Percentiles rank a stretch among this genome's conserved stretches.
phyloP scores from a whole-genome alignment of 805 yeast species.

The Ogataea methanolica region DNA sequence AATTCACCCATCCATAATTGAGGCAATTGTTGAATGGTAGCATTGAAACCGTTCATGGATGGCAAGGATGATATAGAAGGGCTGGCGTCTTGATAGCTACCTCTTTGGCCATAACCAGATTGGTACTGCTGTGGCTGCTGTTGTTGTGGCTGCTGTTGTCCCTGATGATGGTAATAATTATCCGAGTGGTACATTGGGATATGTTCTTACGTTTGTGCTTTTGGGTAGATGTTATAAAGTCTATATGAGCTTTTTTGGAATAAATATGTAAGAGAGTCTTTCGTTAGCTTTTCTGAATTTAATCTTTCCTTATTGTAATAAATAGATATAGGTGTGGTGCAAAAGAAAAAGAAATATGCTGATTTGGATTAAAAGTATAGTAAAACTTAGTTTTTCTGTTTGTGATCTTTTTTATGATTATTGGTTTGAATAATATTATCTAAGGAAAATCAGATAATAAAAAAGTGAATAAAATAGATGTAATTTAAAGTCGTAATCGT shows the following conservation, averaged over 20 bases:
- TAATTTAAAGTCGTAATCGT: not conserved
- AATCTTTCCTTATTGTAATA: too few relatives aligned
- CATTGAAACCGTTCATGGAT: not conserved
- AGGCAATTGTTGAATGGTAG: constrained; percentile 21
- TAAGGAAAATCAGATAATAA: not conserved
- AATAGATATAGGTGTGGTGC: too few relatives aligned
- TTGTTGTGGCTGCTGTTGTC: constrained; percentile 4
- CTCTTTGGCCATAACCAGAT: constrained; percentile 7
- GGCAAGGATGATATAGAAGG: constrained; percentile 5
- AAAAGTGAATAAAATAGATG: too few relatives aligned
- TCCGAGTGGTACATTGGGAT: constrained; percentile 11
- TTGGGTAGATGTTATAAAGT: not conserved
- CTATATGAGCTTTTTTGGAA: not conserved
- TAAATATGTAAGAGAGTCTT: too few relatives aligned
- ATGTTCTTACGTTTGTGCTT: not conserved
- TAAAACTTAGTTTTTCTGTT: too few relatives aligned
- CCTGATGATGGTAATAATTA: constrained; percentile 4
- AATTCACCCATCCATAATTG: constrained; percentile 89
- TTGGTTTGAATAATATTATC: not conserved
- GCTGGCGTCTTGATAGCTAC: not conserved
- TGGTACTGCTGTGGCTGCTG: constrained; percentile 7
- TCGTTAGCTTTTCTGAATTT: too few relatives aligned
- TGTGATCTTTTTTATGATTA: too few relatives aligned
- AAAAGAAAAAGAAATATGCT: too few relatives aligned
- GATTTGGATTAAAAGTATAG: too few relatives aligned